Evolutionary conservation across 2,329 filamentous ascomycete genomes (phyloP).

Genomic region (Diaporthe velutina): DNA sequence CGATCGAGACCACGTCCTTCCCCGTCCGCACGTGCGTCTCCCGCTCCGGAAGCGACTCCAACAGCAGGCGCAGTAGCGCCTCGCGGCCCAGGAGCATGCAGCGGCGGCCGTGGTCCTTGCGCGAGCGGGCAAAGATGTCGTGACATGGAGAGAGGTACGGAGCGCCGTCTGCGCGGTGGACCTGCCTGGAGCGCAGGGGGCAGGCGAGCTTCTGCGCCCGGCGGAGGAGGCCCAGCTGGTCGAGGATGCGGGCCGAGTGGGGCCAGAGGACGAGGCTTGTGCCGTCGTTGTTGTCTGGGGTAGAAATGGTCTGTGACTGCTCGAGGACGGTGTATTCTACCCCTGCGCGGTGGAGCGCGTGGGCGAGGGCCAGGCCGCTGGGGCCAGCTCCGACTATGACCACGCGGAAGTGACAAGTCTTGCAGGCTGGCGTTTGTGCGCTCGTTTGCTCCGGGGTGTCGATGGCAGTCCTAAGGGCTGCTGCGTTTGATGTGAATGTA

Average conservation of each 20-base stretch:
- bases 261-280: slow-evolving; percentile 43
- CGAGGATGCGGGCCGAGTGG: slow-evolving; percentile 42
- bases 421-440: background rate
- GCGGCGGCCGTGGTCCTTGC: slow-evolving; percentile 40
- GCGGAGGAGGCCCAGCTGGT: slow-evolving; percentile 45
- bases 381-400: slow-evolving; percentile 50
- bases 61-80: slow-evolving; percentile 39
- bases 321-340: slow-evolving; percentile 48
- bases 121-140: slow-evolving; percentile 36
- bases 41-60: slow-evolving; percentile 35
- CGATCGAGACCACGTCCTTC: slow-evolving; percentile 40
- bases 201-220: slow-evolving; percentile 23
- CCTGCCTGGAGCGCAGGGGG: slow-evolving; percentile 31
- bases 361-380: slow-evolving; percentile 46
- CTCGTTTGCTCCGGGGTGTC: background rate
- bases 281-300: background rate
- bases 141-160: slow-evolving; percentile 2
- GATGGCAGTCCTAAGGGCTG: background rate
- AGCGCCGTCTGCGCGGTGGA: slow-evolving; percentile 35
- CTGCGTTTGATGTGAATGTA: background rate
- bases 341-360: slow-evolving; percentile 46
- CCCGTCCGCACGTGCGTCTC: slow-evolving; percentile 35
- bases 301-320: slow-evolving; percentile 37
- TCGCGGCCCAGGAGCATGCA: slow-evolving; percentile 41
- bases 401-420: slow-evolving; percentile 29